phyloP scores from a whole-genome alignment of 1,284 basidiomycete genomes.

The Exobasidium cylindrosporum region DNA sequence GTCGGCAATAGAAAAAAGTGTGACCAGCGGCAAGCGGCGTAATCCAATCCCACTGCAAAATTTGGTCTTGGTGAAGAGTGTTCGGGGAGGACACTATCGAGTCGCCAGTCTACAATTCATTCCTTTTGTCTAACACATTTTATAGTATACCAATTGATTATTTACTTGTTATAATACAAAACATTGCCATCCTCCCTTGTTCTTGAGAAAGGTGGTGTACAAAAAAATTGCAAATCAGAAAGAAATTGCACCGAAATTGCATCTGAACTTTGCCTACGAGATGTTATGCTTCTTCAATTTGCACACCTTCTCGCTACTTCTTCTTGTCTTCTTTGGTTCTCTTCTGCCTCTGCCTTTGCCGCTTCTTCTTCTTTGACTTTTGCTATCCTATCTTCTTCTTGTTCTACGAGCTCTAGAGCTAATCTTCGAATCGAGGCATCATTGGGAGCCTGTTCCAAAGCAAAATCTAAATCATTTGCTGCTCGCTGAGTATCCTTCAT shows the following conservation, averaged over 20 bases:
- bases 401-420: constrained; percentile 7
- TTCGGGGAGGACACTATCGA: not conserved
- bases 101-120: constrained; percentile 4
- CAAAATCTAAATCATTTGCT: constrained; percentile 27
- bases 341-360: constrained; percentile 1
- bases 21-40: not conserved
- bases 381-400: constrained; percentile 6
- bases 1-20: not conserved
- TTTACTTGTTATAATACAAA: too few relatives aligned
- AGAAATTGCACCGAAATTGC: too few relatives aligned
- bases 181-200: too few relatives aligned
- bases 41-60: constrained; percentile 6
- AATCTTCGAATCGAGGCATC: constrained; percentile 1
- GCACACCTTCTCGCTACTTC: not conserved
- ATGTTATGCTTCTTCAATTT: not conserved
- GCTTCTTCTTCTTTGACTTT: constrained; percentile 10
- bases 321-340: not conserved
- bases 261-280: not conserved
- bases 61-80: not conserved
- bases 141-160: not conserved
- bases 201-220: too few relatives aligned
- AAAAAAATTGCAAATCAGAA: too few relatives aligned
- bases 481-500: constrained; percentile 23
- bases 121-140: not conserved
- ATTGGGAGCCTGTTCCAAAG: constrained; percentile 18